These are phyloP conservation scores for Williopsis jadinii DNA, from an alignment of 1,139 yeast genomes.

Conservation along the genomic window DNA sequence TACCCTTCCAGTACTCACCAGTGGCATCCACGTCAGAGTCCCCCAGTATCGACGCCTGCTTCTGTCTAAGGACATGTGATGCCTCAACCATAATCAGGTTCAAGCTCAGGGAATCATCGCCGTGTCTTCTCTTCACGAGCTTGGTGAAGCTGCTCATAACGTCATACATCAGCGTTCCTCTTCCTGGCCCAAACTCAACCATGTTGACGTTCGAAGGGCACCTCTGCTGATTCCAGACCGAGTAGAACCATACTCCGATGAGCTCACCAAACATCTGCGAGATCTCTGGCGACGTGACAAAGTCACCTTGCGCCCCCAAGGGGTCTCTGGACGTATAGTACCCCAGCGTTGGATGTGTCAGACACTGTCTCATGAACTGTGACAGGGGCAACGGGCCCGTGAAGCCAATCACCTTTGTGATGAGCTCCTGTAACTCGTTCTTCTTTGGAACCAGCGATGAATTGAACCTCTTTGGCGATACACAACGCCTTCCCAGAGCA, in stretches of 20 bases:
- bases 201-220: slow-evolving; percentile 43
- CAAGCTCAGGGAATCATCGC: slow-evolving; percentile 24
- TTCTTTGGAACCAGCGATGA: not conserved
- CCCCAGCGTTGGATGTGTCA: slow-evolving; percentile 72
- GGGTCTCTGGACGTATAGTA: slow-evolving; percentile 79
- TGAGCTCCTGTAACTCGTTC: slow-evolving; percentile 8
- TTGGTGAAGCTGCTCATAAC: slow-evolving; percentile 41
- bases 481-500: too few species aligned
- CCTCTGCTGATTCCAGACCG: slow-evolving; percentile 54
- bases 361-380: slow-evolving; percentile 75
- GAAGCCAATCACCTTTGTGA: slow-evolving; percentile 13
- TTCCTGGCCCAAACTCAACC: slow-evolving; percentile 88
- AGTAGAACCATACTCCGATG: slow-evolving; percentile 67
- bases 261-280: slow-evolving; percentile 86
- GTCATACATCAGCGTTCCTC: slow-evolving; percentile 74
- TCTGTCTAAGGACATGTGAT: slow-evolving; percentile 53
- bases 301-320: slow-evolving; percentile 64
- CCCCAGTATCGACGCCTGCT: slow-evolving; percentile 50
- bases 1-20: slow-evolving; percentile 19
- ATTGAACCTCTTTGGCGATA: too few species aligned
- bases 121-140: slow-evolving; percentile 23
- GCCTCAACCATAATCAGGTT: slow-evolving; percentile 63
- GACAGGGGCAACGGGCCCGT: slow-evolving; percentile 69
- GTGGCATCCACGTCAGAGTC: slow-evolving; percentile 19
- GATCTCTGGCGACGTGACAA: slow-evolving; percentile 81